Conservation (phyloP, 177 flowering plant species). For the Vitis hybrid region DNA sequence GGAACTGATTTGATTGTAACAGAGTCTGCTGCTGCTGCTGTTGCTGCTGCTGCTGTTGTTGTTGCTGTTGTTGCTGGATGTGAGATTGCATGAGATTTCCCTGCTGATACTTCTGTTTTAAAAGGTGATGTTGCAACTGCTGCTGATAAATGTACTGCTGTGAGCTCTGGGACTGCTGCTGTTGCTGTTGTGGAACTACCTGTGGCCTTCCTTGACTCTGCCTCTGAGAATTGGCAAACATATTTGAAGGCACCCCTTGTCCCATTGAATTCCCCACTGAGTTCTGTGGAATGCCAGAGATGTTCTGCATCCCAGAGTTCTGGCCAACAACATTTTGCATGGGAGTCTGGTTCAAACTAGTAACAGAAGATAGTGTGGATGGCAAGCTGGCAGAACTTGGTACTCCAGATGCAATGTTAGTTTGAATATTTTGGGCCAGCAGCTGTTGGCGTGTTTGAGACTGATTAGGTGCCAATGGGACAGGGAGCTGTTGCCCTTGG, state of each 20-base stretch:
- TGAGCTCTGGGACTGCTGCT: constrained; percentile 56
- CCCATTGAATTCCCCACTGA: constrained; percentile 55
- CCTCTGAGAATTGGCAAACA: constrained; percentile 65
- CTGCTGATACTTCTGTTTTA: constrained; percentile 61
- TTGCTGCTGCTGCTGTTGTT: constrained; percentile 56
- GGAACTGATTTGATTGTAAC: constrained; percentile 59
- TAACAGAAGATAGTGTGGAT: constrained; percentile 43
- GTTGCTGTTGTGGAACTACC: constrained; percentile 49
- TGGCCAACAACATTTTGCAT: constrained; percentile 50
- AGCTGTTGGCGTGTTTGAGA: constrained; percentile 66
- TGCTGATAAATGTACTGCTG: constrained; percentile 48
- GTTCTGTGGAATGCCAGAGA: constrained; percentile 55
- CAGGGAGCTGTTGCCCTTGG: constrained; percentile 54
- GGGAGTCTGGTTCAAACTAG: constrained; percentile 48
- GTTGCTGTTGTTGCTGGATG: no score
- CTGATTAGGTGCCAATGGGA: constrained; percentile 53
- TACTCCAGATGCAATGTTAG: constrained; percentile 42
- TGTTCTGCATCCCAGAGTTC: constrained; percentile 54
- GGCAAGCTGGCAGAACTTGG: constrained; percentile 56
- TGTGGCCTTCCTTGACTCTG: constrained; percentile 75
- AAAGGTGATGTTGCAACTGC: constrained; percentile 52
- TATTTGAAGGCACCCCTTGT: constrained; percentile 58
- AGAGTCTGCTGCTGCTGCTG: constrained; percentile 53
- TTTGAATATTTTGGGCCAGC: constrained; percentile 54
- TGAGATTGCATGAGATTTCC: no score